phyloP scores from a whole-genome alignment of 306 rosid genomes.

The Mimosa pudica region DNA sequence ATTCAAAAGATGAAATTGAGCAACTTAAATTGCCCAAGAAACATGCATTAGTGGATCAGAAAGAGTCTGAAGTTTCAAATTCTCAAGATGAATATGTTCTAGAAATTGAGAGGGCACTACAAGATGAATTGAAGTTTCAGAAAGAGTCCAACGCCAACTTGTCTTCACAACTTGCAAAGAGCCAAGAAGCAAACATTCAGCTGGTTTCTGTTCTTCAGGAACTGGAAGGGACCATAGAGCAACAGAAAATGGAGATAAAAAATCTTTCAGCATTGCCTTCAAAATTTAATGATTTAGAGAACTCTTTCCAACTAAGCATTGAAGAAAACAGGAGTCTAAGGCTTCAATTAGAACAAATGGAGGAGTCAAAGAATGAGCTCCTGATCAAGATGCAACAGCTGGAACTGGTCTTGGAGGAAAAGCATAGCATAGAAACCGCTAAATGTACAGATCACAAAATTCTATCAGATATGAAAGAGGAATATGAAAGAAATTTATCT shows the following conservation, averaged over 20 bases:
- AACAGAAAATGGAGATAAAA: slow-evolving; percentile 67
- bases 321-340: slow-evolving; percentile 56
- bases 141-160: slow-evolving; percentile 71
- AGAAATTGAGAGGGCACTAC: slow-evolving; percentile 52
- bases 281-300: slow-evolving; percentile 50
- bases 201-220: slow-evolving; percentile 90
- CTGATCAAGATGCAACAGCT: slow-evolving; percentile 54
- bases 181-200: slow-evolving; percentile 88
- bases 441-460: slow-evolving; percentile 41
- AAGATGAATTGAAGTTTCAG: slow-evolving; percentile 75
- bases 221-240: slow-evolving; percentile 75
- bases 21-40: slow-evolving; percentile 46
- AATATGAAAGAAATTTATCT: slow-evolving; percentile 47
- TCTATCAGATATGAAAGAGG: slow-evolving; percentile 46
- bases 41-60: slow-evolving; percentile 45
- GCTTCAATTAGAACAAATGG: slow-evolving; percentile 55
- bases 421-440: slow-evolving; percentile 44
- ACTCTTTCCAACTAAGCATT: slow-evolving; percentile 44
- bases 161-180: slow-evolving; percentile 73
- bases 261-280: slow-evolving; percentile 57
- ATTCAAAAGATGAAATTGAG: slow-evolving; percentile 63
- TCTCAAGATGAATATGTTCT: slow-evolving; percentile 51
- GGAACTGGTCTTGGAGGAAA: slow-evolving; percentile 63
- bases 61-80: slow-evolving; percentile 44
- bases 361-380: slow-evolving; percentile 68